phyloP scores from a whole-genome alignment of 2,329 filamentous ascomycete genomes.

The Alternaria viburni region DNA sequence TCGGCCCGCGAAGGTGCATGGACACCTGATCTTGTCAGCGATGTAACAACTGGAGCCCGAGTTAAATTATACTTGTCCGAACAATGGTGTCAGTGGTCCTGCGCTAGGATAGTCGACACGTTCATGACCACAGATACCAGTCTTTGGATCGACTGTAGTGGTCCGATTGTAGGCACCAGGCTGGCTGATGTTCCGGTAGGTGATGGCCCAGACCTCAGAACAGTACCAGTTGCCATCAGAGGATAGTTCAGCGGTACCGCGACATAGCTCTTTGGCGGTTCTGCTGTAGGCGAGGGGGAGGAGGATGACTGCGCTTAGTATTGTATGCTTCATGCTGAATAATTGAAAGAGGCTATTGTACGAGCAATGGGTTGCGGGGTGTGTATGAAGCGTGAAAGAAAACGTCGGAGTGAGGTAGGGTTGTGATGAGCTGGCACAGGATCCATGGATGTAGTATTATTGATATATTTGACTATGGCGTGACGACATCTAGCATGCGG shows the following conservation, averaged over 20 bases:
- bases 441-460: not conserved
- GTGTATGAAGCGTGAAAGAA: not conserved
- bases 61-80: conserved; percentile 65
- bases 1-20: conserved; percentile 73
- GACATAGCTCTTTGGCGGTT: conserved; percentile 42
- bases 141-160: conserved; percentile 62
- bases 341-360: conserved; percentile 4
- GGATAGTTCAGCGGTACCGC: conserved; percentile 35
- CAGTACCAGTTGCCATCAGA: conserved; percentile 70
- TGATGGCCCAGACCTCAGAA: conserved; percentile 68
- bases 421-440: not conserved
- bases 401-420: not conserved
- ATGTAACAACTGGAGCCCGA: not conserved
- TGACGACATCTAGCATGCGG: not conserved
- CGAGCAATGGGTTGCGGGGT: conserved; percentile 10
- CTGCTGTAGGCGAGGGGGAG: conserved; percentile 25
- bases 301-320: conserved; percentile 19
- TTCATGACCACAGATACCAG: conserved; percentile 62
- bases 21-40: conserved; percentile 63
- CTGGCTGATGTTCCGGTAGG: conserved; percentile 68
- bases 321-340: conserved; percentile 28
- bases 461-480: not conserved
- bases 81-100: conserved; percentile 69
- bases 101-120: conserved; percentile 63
- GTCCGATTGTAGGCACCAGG: conserved; percentile 70